These are phyloP conservation scores for Aspergillus sclerotiicarbonarius DNA, from an alignment of 495 filamentous ascomycete genomes.

Conservation along the genomic window DNA sequence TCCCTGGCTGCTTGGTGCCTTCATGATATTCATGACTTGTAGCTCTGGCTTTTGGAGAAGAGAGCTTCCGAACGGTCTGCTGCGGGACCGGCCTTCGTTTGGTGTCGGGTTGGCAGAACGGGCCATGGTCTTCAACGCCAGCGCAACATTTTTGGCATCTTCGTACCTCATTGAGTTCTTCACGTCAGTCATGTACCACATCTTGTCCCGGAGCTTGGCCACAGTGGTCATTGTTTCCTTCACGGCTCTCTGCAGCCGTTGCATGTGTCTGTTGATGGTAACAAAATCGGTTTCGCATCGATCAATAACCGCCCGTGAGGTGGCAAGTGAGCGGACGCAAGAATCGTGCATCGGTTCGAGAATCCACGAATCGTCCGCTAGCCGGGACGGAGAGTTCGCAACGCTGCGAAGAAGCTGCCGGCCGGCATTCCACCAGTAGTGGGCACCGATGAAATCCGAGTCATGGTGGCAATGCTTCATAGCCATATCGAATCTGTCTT, in stretches of 20 bases:
- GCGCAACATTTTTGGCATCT: constrained; percentile 80
- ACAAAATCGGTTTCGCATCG: constrained; percentile 42
- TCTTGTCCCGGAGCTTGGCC: constrained; percentile 70
- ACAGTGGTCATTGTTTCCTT: constrained; percentile 36
- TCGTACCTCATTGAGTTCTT: constrained; percentile 88
- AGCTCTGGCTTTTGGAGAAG: constrained; percentile 81
- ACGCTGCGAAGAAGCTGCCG: constrained; percentile 36
- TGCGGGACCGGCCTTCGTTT: constrained; percentile 48
- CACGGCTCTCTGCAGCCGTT: constrained; percentile 35
- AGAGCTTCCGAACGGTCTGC: constrained; percentile 50
- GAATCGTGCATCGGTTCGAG: constrained; percentile 39
- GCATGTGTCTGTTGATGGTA: constrained; percentile 36
- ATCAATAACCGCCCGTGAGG: constrained; percentile 41
- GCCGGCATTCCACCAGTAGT: constrained; percentile 51
- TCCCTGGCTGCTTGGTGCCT: constrained; percentile 77
- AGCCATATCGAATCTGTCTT: constrained; percentile 40
- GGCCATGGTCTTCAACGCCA: constrained; percentile 88
- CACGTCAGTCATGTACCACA: constrained; percentile 99
- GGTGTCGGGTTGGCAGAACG: constrained; percentile 48
- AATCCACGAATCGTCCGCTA: constrained; percentile 41
- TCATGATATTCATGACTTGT: constrained; percentile 84
- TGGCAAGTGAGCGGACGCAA: constrained; percentile 33
- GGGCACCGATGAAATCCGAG: constrained; percentile 47
- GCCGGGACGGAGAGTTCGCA: constrained; percentile 17
- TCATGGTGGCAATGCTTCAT: constrained; percentile 37